phyloP scores from a whole-genome alignment of 2,329 filamentous ascomycete genomes.

The Penicillium sumatraense region DNA sequence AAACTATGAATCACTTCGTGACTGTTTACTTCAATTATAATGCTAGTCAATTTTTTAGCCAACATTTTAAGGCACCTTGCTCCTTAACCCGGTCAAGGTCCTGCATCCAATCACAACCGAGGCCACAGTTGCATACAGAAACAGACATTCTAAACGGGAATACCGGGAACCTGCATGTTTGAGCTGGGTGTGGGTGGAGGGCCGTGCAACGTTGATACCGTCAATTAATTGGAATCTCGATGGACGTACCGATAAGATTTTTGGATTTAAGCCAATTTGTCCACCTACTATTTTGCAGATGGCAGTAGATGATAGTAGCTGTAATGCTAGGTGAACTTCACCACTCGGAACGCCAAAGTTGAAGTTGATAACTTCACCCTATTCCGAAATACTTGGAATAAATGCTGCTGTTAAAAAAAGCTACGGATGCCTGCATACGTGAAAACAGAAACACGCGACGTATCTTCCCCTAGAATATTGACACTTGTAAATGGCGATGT shows the following conservation, averaged over 20 bases:
- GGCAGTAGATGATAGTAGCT: neutral
- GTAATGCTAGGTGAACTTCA: neutral
- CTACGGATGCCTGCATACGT: neutral
- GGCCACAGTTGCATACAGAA: constrained; percentile 1
- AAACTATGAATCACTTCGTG: neutral
- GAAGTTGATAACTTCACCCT: neutral
- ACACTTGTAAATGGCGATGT: no score
- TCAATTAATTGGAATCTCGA: neutral
- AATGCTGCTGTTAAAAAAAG: neutral
- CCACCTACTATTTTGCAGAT: no score
- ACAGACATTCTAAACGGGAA: constrained; percentile 10
- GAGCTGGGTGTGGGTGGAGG: neutral
- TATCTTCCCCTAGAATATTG: neutral
- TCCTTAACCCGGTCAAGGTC: neutral
- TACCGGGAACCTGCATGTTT: constrained; percentile 17
- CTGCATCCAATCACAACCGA: constrained; percentile 4
- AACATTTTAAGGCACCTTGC: neutral
- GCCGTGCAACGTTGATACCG: constrained; percentile 1
- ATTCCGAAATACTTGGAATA: neutral
- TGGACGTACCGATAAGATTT: neutral
- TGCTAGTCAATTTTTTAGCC: neutral
- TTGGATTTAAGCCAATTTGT: no score
- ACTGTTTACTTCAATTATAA: neutral
- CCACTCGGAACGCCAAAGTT: neutral
- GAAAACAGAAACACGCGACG: neutral